phyloP scores from a whole-genome alignment of 441 rosid species.

The Viola pubescens region DNA sequence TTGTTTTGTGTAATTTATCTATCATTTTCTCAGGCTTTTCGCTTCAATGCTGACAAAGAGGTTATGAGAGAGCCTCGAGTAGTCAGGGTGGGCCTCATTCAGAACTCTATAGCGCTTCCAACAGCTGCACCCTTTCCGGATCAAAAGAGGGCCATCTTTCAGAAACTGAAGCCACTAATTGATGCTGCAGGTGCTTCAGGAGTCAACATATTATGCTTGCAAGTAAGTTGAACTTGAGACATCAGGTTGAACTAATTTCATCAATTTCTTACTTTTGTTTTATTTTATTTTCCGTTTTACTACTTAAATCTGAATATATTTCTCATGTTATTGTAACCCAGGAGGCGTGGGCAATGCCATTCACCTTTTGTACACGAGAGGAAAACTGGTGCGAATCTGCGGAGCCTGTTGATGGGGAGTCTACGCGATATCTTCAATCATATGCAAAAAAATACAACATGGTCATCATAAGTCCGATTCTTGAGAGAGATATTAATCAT shows the following conservation, averaged over 20 bases:
- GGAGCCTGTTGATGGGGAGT: constrained; percentile 82
- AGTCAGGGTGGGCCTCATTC: constrained; percentile 87
- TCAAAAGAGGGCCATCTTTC: constrained; percentile 56
- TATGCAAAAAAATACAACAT: constrained; percentile 67
- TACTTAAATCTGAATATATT: neutral
- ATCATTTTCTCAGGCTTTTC: constrained; percentile 42
- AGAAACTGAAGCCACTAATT: constrained; percentile 65
- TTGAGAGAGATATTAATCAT: constrained; percentile 84
- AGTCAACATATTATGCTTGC: constrained; percentile 87
- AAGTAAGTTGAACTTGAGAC: constrained; percentile 30
- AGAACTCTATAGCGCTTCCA: constrained; percentile 77
- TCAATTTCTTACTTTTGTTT: neutral
- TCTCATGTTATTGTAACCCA: constrained; percentile 16
- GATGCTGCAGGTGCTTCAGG: constrained; percentile 83
- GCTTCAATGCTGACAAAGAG: constrained; percentile 71
- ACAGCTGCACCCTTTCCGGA: constrained; percentile 61
- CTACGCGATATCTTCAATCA: constrained; percentile 73
- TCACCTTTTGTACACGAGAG: constrained; percentile 92
- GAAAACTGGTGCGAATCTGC: constrained; percentile 94
- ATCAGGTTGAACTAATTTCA: neutral
- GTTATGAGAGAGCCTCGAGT: constrained; percentile 55
- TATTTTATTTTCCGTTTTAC: too few species aligned
- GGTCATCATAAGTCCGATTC: constrained; percentile 86
- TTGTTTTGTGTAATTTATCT: constrained; percentile 6
- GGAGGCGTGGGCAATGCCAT: constrained; percentile 99